Percentiles rank a stretch among this genome's conserved stretches.
Evolutionary conservation across 2,329 filamentous ascomycete genomes (phyloP).

Genomic region (Phialophora expanda): DNA sequence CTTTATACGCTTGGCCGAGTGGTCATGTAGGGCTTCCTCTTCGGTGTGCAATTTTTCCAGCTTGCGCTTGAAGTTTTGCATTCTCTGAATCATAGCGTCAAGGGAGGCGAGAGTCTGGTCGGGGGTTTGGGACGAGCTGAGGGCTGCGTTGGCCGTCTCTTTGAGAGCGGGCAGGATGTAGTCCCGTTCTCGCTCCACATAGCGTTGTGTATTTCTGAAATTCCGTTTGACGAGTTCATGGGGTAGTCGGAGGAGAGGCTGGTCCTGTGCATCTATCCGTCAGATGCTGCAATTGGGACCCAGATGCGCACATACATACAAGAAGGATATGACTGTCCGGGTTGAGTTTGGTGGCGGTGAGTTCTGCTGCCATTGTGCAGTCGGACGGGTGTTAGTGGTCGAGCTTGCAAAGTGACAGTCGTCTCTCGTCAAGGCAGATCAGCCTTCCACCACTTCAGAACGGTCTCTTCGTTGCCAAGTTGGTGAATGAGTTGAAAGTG

Average conservation of each 20-base stretch:
- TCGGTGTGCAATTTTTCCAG: slow-evolving; percentile 77
- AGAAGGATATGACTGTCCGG: slow-evolving; percentile 57
- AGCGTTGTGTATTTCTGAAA: slow-evolving; percentile 73
- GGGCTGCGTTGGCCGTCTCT: slow-evolving; percentile 64
- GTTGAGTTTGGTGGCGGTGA: slow-evolving; percentile 54
- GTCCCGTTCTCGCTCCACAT: slow-evolving; percentile 56
- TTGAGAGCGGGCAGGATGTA: slow-evolving; percentile 56
- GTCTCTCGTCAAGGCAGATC: neutral
- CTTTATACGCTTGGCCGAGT: slow-evolving; percentile 75
- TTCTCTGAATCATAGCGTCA: slow-evolving; percentile 81
- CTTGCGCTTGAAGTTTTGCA: slow-evolving; percentile 88
- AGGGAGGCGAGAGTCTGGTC: slow-evolving; percentile 78
- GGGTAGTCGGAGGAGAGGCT: slow-evolving; percentile 89
- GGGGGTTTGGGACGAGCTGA: slow-evolving; percentile 65
- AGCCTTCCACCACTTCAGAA: neutral
- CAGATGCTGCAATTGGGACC: slow-evolving; percentile 14
- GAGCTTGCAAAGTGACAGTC: neutral
- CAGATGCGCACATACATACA: slow-evolving; percentile 43
- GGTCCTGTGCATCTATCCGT: slow-evolving; percentile 66
- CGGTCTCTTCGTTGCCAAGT: neutral
- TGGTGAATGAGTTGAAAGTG: slow-evolving; percentile 1
- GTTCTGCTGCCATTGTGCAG: slow-evolving; percentile 29
- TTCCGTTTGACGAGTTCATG: slow-evolving; percentile 93
- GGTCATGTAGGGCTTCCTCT: slow-evolving; percentile 75
- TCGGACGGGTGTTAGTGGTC: neutral